Base-by-base conservation (phyloP, 805 yeast genomes). In the Saturnispora gosingensis region DNA sequence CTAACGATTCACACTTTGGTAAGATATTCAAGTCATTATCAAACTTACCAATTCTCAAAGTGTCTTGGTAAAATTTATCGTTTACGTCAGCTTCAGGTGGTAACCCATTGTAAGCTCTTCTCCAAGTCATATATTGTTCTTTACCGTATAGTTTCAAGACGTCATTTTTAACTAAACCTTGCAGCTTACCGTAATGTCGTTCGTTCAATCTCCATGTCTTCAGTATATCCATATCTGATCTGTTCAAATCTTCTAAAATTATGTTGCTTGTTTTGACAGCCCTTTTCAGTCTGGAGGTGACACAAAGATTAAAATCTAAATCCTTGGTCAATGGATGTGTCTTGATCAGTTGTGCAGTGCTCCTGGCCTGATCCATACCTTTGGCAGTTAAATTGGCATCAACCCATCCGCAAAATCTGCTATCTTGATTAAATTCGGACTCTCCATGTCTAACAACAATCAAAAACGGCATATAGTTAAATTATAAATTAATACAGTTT, bases 401-500 rank as follows among this genome's bases (percentile, higher is more conserved):
- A 30, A 84, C 81, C 95, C 95, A 86, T 18, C 95, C 95, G 66
- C 93, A 85, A 69, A 86, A 86, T 57, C 80, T 72, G 67, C 84
- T 81, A 62, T 78, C 78, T 64, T 83, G 81, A 65, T 86, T 86
- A 80, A 88, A 81, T 61, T 80, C 82, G 62, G 89, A 82, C 66
- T 86, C 86, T 4, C 95, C 95, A 72, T 86, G 95, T 68, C 95
- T 80, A 50, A 85, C 75, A 53, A 85, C 69, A 49, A 82, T 71
- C 54, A 82, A 67, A 15, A 52, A 38, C 2, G 57, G 54, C 61
- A 58, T 58, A 7, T 25, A 5, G 28, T 25, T 7, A 25, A 25
- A 6, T 25, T 25, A 25, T 25, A 25, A 25, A 25, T 25, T 25
- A 7, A 25, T 25, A 3, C 28, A 8, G 3, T 30, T 22, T 11